A percentile compares a stretch with the other conserved stretches of the same genome.
These are phyloP conservation scores for Circinella umbellata DNA, from an alignment of 371 early-diverging fungal species.

Conservation along the genomic window DNA sequence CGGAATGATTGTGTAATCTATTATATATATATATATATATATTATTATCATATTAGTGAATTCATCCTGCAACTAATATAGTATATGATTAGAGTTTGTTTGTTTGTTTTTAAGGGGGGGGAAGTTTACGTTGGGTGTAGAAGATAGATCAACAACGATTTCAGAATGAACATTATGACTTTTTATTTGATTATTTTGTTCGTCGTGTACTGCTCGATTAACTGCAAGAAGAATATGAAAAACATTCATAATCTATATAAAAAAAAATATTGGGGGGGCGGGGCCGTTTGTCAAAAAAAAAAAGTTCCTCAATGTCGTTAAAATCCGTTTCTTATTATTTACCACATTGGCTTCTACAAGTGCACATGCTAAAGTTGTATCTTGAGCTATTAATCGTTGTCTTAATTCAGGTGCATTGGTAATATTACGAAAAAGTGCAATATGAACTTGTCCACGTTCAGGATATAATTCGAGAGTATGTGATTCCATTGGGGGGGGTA, in stretches of 20 bases:
- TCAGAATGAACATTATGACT: slow-evolving; percentile 62
- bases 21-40: too few species aligned
- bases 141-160: slow-evolving; percentile 61
- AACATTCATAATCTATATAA: slow-evolving; percentile 49
- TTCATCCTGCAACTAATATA: background rate
- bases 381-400: slow-evolving; percentile 53
- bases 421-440: slow-evolving; percentile 57
- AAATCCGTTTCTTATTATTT: background rate
- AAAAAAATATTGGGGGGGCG: background rate
- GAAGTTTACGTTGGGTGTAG: slow-evolving; percentile 49
- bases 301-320: background rate
- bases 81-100: too few species aligned
- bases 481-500: slow-evolving; percentile 51
- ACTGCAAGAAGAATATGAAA: slow-evolving; percentile 55
- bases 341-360: slow-evolving; percentile 60
- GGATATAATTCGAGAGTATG: slow-evolving; percentile 56
- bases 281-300: background rate
- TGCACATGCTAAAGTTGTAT: slow-evolving; percentile 49
- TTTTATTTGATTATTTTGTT: slow-evolving; percentile 49
- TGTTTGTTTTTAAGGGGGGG: too few species aligned
- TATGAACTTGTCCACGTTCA: slow-evolving; percentile 44
- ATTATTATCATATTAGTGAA: too few species aligned
- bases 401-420: slow-evolving; percentile 56
- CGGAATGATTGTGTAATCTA: slow-evolving; percentile 60
- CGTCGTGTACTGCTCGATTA: slow-evolving; percentile 57